Evolutionary conservation across 805 yeast genomes (phyloP).

Genomic region (Zygoascus bituminiphila): DNA sequence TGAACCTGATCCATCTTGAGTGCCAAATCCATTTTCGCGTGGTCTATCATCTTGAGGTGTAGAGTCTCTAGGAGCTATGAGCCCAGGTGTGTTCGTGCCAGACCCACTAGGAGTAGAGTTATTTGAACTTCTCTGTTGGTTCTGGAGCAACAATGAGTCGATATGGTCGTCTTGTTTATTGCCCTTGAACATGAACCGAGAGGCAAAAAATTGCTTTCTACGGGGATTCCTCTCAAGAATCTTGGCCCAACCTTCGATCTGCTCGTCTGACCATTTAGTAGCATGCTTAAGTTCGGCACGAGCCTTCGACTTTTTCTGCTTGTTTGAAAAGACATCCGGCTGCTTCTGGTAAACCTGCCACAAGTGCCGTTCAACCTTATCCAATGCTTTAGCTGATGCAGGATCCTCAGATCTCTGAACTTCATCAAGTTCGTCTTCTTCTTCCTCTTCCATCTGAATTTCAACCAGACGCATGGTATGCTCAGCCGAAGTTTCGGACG

Average conservation of each 20-base stretch:
- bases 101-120: slow-evolving; percentile 1
- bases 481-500: slow-evolving; percentile 9
- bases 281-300: slow-evolving; percentile 45
- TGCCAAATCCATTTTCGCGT: background rate
- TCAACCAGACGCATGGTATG: slow-evolving; percentile 41
- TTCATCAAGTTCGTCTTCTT: slow-evolving; percentile 50
- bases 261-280: slow-evolving; percentile 77
- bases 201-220: slow-evolving; percentile 54
- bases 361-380: slow-evolving; percentile 44
- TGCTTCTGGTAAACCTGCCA: slow-evolving; percentile 50
- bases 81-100: background rate
- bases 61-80: background rate
- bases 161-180: slow-evolving; percentile 18
- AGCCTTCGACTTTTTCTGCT: slow-evolving; percentile 41
- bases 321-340: slow-evolving; percentile 40
- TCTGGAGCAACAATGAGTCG: slow-evolving; percentile 6
- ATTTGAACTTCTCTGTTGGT: background rate
- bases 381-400: slow-evolving; percentile 29
- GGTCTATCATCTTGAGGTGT: background rate
- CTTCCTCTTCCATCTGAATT: slow-evolving; percentile 76
- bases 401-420: slow-evolving; percentile 26
- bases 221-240: slow-evolving; percentile 61
- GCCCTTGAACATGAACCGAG: slow-evolving; percentile 46
- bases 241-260: slow-evolving; percentile 87
- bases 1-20: background rate